These are phyloP conservation scores for Vigna radiata DNA, from an alignment of 306 rosid species.

Conservation along the genomic window DNA sequence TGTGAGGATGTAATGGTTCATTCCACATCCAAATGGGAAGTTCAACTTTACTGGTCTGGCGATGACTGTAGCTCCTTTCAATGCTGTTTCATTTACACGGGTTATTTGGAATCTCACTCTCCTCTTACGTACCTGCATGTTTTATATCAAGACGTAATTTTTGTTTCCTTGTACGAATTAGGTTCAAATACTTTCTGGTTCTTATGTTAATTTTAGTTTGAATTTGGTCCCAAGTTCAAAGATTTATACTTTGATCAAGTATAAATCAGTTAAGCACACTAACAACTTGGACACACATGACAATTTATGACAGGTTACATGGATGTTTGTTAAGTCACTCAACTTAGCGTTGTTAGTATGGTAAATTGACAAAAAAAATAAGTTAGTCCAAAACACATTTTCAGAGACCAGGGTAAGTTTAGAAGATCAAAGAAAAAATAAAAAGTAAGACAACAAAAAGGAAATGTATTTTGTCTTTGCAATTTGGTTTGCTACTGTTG, in stretches of 20 bases:
- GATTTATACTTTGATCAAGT: neutral
- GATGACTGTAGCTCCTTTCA: slow-evolving; percentile 53
- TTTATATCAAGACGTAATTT: slow-evolving; percentile 12
- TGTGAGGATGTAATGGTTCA: slow-evolving; percentile 63
- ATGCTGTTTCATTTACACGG: slow-evolving; percentile 47
- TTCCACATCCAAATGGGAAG: slow-evolving; percentile 75
- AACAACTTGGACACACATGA: neutral
- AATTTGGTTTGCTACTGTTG: neutral
- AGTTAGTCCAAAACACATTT: neutral
- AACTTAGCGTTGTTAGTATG: neutral
- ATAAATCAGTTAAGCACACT: neutral
- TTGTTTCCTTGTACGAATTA: neutral
- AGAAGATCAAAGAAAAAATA: neutral
- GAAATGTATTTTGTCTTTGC: neutral
- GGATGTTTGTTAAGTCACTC: neutral
- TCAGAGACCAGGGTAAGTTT: neutral
- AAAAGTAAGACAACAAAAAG: neutral
- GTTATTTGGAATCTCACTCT: slow-evolving; percentile 61
- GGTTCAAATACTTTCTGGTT: neutral
- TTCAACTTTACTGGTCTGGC: slow-evolving; percentile 49
- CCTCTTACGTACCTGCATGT: slow-evolving; percentile 63
- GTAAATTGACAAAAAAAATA: neutral
- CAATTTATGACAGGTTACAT: neutral
- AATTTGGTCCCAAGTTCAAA: neutral
- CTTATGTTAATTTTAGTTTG: neutral